Conservation (phyloP, 2,329 filamentous ascomycete species). For the Trichoderma sp. region DNA sequence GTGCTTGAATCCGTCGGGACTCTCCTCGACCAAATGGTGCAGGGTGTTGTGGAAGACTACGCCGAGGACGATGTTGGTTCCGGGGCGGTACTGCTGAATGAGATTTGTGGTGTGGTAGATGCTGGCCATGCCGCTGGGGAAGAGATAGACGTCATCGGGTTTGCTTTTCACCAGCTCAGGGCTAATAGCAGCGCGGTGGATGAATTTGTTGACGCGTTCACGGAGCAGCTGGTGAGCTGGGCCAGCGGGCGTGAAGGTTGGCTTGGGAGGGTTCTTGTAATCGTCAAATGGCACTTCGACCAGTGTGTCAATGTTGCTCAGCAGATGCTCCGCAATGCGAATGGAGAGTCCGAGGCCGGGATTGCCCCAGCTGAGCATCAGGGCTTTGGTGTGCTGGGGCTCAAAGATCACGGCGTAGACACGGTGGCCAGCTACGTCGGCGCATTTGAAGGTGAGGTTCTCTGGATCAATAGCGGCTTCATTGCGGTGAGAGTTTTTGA, state of each 20-base stretch:
- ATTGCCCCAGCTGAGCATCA: slow-evolving; percentile 49
- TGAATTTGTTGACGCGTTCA: slow-evolving; percentile 44
- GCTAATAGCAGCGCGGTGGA: slow-evolving; percentile 45
- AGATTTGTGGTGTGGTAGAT: slow-evolving; percentile 48
- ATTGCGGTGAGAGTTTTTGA: slow-evolving; percentile 40
- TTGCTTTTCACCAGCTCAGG: slow-evolving; percentile 32
- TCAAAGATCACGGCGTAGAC: slow-evolving; percentile 50
- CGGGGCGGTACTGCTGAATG: slow-evolving; percentile 39
- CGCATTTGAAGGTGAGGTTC: slow-evolving; percentile 43
- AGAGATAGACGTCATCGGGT: slow-evolving; percentile 52
- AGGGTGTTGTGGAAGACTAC: slow-evolving; percentile 55
- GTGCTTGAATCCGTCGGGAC: slow-evolving; percentile 48
- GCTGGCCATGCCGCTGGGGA: slow-evolving; percentile 56
- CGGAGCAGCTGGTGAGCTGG: slow-evolving; percentile 43
- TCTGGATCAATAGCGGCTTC: slow-evolving; percentile 38
- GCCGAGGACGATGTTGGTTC: slow-evolving; percentile 49
- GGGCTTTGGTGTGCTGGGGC: slow-evolving; percentile 37
- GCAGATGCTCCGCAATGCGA: slow-evolving; percentile 47
- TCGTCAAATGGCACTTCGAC: slow-evolving; percentile 38
- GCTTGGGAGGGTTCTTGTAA: slow-evolving; percentile 31
- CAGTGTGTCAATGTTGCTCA: slow-evolving; percentile 41
- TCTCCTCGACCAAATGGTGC: slow-evolving; percentile 50
- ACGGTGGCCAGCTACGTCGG: slow-evolving; percentile 46
- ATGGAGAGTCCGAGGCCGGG: slow-evolving; percentile 50
- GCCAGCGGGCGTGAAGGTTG: slow-evolving; percentile 44